Evolutionary conservation across 192 early-diverging fungal species (phyloP).

Genomic region (Endogone sp.): DNA sequence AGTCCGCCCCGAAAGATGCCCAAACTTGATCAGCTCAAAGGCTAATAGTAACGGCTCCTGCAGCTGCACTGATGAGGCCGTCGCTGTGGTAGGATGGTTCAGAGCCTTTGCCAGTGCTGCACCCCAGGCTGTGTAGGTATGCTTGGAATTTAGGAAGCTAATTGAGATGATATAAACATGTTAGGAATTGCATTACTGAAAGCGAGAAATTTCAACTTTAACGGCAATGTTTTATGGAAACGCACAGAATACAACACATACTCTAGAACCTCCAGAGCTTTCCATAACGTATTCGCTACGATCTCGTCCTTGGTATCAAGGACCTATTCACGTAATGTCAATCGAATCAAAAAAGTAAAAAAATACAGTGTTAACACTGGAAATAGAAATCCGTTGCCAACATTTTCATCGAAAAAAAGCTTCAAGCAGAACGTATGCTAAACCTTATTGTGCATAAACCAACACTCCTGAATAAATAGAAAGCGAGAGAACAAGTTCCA

Average conservation of each 20-base stretch:
- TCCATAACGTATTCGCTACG: constrained; percentile 35
- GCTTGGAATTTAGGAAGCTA: constrained; percentile 34
- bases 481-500: no score
- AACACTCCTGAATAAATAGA: no score
- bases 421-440: no score
- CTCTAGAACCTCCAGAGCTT: constrained; percentile 36
- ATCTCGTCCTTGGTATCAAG: constrained; percentile 36
- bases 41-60: constrained; percentile 52
- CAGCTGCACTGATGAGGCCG: constrained; percentile 1
- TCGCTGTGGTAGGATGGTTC: constrained; percentile 7
- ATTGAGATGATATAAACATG: constrained; percentile 21
- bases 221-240: no score
- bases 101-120: constrained; percentile 26
- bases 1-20: constrained; percentile 38
- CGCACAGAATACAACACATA: constrained; percentile 11
- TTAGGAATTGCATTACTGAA: constrained; percentile 8
- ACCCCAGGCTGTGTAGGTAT: constrained; percentile 38
- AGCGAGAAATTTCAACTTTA: no score
- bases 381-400: no score
- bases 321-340: neutral
- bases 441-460: no score
- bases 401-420: no score
- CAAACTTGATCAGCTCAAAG: constrained; percentile 46
- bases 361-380: no score
- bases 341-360: constrained; percentile 5